Conservation (phyloP, 148 eudicot genomes). For the Rhododendron molle region DNA sequence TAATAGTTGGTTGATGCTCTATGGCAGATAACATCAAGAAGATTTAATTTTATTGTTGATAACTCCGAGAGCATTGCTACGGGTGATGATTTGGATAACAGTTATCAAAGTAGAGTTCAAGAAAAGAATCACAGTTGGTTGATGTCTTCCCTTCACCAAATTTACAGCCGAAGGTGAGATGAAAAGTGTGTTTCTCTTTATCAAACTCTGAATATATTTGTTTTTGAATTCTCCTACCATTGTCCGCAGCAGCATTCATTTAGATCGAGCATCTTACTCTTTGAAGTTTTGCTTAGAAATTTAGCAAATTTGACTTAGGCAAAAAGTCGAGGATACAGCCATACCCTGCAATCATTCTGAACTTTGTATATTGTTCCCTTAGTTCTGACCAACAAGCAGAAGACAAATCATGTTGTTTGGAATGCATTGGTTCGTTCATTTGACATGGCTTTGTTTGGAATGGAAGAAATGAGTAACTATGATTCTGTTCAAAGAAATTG, state of each 20-base stretch:
- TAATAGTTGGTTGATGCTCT: slow-evolving; percentile 12
- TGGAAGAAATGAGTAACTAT: background rate
- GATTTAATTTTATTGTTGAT: slow-evolving; percentile 85
- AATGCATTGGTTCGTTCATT: background rate
- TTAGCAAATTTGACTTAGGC: background rate
- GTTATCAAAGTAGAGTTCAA: slow-evolving; percentile 36
- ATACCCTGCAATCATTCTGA: background rate
- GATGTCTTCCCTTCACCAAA: slow-evolving; percentile 90
- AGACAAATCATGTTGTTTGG: background rate
- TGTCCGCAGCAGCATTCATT: background rate
- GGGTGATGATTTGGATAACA: slow-evolving; percentile 42
- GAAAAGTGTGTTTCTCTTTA: background rate
- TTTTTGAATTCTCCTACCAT: background rate
- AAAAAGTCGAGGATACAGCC: background rate
- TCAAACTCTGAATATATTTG: background rate
- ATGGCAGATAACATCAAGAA: slow-evolving; percentile 79
- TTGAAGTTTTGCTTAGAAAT: background rate
- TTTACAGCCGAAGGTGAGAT: slow-evolving; percentile 92
- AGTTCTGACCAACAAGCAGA: background rate
- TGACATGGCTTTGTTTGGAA: background rate
- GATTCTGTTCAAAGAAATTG: background rate
- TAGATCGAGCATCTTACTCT: background rate
- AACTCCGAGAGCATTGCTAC: slow-evolving; percentile 37
- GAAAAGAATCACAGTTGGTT: slow-evolving; percentile 88
- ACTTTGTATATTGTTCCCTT: background rate